Percentiles rank a stretch among this genome's conserved stretches.
Conservation (phyloP, 140 eudicot species). For the Anethum foeniculum region DNA sequence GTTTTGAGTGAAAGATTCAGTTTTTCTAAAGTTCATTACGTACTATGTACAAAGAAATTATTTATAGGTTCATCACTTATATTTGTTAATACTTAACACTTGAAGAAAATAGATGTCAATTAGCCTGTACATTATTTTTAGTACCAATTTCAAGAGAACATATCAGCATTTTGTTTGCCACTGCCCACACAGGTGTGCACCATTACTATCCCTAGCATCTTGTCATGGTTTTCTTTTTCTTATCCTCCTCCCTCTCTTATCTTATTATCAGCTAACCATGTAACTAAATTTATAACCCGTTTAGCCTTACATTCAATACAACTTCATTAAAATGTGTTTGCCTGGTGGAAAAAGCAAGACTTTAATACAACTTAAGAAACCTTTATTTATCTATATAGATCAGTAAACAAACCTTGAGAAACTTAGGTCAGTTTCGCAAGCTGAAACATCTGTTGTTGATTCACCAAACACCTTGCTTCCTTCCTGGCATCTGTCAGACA, state of each 20-base stretch:
- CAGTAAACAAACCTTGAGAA: slow-evolving; percentile 44
- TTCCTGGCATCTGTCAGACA: slow-evolving; percentile 28
- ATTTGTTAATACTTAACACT: too few species aligned
- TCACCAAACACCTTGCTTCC: slow-evolving; percentile 36
- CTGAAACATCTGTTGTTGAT: slow-evolving; percentile 55
- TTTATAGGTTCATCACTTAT: not conserved
- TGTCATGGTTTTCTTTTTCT: not conserved
- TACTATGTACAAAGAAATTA: too few species aligned
- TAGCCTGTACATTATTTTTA: not conserved
- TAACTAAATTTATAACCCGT: not conserved
- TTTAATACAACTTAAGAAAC: not conserved
- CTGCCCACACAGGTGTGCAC: not conserved
- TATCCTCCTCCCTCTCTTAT: not conserved
- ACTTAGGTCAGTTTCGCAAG: slow-evolving; percentile 43
- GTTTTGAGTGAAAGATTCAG: too few species aligned
- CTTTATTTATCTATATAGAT: not conserved
- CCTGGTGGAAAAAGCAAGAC: not conserved
- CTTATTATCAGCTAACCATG: not conserved
- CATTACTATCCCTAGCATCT: not conserved
- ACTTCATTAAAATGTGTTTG: not conserved
- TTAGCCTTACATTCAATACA: not conserved
- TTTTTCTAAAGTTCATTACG: not conserved
- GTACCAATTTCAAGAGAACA: not conserved
- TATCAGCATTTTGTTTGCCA: not conserved
- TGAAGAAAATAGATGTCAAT: not conserved